These are phyloP conservation scores for Corynascus novoguineensis DNA, from an alignment of 495 filamentous ascomycete species.

Conservation along the genomic window DNA sequence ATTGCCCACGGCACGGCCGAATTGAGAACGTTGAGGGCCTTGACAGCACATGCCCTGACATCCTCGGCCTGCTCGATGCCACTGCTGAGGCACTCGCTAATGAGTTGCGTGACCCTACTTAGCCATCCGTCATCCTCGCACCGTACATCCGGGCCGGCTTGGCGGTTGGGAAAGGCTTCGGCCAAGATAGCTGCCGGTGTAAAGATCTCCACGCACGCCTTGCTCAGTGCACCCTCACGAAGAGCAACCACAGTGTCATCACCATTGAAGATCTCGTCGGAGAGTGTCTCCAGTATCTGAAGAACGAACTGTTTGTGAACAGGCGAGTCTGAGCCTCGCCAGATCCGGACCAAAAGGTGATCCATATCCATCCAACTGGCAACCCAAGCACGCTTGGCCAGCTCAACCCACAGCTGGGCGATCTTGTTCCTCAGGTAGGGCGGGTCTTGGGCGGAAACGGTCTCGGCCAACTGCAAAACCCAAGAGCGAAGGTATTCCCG, in stretches of 20 bases:
- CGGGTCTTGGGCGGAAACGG: constrained; percentile 67
- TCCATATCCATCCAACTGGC: constrained; percentile 95
- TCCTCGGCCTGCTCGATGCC: constrained; percentile 57
- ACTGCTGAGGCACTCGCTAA: constrained; percentile 65
- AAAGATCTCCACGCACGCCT: constrained; percentile 87
- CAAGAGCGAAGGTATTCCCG: constrained; percentile 59
- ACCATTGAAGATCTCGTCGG: constrained; percentile 86
- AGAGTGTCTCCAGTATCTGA: constrained; percentile 81
- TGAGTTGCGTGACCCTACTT: constrained; percentile 63
- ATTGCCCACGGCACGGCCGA: constrained; percentile 79
- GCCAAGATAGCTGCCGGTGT: constrained; percentile 69
- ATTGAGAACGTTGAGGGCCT: constrained; percentile 67
- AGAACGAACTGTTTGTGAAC: constrained; percentile 77
- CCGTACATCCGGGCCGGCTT: constrained; percentile 54
- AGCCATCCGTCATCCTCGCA: constrained; percentile 85
- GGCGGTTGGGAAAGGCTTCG: constrained; percentile 65
- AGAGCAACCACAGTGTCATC: constrained; percentile 82
- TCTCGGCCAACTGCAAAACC: constrained; percentile 72
- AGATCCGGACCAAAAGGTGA: constrained; percentile 68
- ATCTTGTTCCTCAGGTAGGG: constrained; percentile 86
- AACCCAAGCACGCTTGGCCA: constrained; percentile 89
- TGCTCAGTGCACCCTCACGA: constrained; percentile 75
- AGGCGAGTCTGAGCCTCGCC: constrained; percentile 57
- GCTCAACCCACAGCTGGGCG: constrained; percentile 89
- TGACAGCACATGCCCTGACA: constrained; percentile 61